Evolutionary conservation across 352 stramenopile species (phyloP).

Genomic region (Detonula confervacea): DNA sequence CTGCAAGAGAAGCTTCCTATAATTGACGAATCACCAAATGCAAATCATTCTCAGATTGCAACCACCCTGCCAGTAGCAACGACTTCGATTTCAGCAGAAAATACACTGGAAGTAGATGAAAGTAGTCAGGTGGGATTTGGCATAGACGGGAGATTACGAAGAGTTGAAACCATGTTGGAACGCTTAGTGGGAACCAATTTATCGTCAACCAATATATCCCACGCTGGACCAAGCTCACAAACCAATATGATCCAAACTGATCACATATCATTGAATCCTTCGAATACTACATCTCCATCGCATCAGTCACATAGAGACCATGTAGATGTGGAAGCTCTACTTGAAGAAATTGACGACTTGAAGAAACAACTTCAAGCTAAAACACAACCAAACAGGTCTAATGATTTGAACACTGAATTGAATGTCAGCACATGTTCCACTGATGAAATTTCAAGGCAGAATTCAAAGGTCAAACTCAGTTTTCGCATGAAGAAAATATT

Average conservation of each 20-base stretch:
- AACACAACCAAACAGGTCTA: conserved; percentile 19
- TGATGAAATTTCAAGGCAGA: not conserved
- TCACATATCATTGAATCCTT: conserved; percentile 3
- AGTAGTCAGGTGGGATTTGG: too few species aligned
- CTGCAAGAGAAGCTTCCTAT: conserved; percentile 8
- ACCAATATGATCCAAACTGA: conserved; percentile 3
- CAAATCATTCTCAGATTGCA: conserved; percentile 4
- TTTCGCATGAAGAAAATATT: conserved; percentile 16
- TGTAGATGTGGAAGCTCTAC: conserved; percentile 23
- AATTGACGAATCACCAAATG: conserved; percentile 26
- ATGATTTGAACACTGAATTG: conserved; percentile 1
- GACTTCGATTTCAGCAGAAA: not conserved
- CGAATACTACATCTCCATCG: conserved; percentile 3
- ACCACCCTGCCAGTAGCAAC: not conserved
- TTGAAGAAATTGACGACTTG: conserved; percentile 39
- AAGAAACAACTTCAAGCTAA: conserved; percentile 42
- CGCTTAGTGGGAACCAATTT: conserved; percentile 21
- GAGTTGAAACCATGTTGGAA: conserved; percentile 50
- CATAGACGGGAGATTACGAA: conserved; percentile 42
- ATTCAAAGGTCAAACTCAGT: not conserved
- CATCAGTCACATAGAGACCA: not conserved
- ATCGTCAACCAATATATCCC: conserved; percentile 6
- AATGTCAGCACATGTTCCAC: not conserved
- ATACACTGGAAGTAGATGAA: not conserved
- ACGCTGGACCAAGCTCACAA: not conserved